Base-by-base conservation (phyloP, 371 early-diverging fungal species). In the Mortierella sp. region DNA sequence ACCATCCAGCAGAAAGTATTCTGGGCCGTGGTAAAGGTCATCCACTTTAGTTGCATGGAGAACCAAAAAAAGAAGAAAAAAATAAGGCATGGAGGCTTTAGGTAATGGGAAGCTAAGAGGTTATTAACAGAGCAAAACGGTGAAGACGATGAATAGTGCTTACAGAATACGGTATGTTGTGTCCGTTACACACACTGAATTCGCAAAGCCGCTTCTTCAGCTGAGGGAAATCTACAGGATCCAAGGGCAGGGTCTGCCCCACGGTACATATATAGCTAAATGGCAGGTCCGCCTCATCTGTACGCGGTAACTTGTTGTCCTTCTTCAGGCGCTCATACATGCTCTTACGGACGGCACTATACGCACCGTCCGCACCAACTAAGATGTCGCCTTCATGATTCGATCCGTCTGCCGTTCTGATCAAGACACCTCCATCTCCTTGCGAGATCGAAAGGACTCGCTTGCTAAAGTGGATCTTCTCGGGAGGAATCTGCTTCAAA, bases 331-430 rank as follows among this genome's bases (percentile, higher is more conserved):
- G 30, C 17, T 44, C n/a, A 19, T 69, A 69, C 27, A 69, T 30
- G 8, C 21, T 27, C 28, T 69, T 61, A 17, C 69, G 61, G 3
- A 69, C 57, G 7, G 61, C 57, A 23, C 49, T 48, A n/a, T 61
- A 61, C 3, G 61, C 56, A 11, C 69, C 69, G 24, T 69, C 69
- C 1, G 69, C 61, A 2, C 69, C 69, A 0, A 69, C 51, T 3
- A 69, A 19, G 19, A 69, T 61, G 19, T 69, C 56, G 17, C 69
- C 69, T 5, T 60, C 27, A 19, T 51, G 31, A 0, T 21, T 39
- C 0, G 59, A 32, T 15, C 50, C 43, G 27, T 68, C 69, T 0
- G 56, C 21, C 27, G 49, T 54, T 1, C 28, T 32, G 11, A 69
- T 61, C 31, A 56, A 26, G 30, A 56, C 57, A 2, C 52, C 69